phyloP scores from a whole-genome alignment of 2,329 filamentous ascomycete species.

The Exophiala sp. region DNA sequence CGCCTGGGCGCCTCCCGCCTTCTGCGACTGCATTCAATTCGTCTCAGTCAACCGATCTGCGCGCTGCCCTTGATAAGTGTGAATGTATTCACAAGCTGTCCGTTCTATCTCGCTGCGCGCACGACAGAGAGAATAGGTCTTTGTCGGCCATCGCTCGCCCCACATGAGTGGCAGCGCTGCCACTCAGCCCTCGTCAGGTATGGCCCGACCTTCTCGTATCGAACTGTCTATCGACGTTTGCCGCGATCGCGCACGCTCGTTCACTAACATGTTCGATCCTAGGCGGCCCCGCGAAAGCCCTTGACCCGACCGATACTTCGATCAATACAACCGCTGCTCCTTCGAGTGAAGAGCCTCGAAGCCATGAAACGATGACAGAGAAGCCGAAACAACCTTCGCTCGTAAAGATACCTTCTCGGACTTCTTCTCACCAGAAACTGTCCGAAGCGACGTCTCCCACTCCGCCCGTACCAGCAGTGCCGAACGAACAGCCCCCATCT shows the following conservation, averaged over 20 bases:
- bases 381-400: conserved; percentile 18
- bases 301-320: conserved; percentile 8
- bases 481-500: conserved; percentile 20
- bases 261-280: conserved; percentile 17
- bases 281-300: conserved; percentile 18
- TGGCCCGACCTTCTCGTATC: conserved; percentile 11
- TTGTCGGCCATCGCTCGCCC: conserved; percentile 27
- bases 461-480: conserved; percentile 11
- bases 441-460: conserved; percentile 10
- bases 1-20: conserved; percentile 9
- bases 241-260: conserved; percentile 12
- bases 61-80: conserved; percentile 4
- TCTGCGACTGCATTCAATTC: conserved; percentile 1
- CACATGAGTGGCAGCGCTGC: conserved; percentile 30
- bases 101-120: conserved; percentile 11
- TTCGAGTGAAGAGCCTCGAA: conserved; percentile 7
- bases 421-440: conserved; percentile 22
- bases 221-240: conserved; percentile 9
- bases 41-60: conserved; percentile 2
- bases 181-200: conserved; percentile 28
- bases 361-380: conserved; percentile 22
- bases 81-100: conserved; percentile 14
- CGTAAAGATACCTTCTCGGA: conserved; percentile 27
- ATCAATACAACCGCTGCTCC: conserved; percentile 9
- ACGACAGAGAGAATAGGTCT: conserved; percentile 18